These are phyloP conservation scores for Paecilomyces fulvus DNA, from an alignment of 2,329 filamentous ascomycete species.

Conservation along the genomic window DNA sequence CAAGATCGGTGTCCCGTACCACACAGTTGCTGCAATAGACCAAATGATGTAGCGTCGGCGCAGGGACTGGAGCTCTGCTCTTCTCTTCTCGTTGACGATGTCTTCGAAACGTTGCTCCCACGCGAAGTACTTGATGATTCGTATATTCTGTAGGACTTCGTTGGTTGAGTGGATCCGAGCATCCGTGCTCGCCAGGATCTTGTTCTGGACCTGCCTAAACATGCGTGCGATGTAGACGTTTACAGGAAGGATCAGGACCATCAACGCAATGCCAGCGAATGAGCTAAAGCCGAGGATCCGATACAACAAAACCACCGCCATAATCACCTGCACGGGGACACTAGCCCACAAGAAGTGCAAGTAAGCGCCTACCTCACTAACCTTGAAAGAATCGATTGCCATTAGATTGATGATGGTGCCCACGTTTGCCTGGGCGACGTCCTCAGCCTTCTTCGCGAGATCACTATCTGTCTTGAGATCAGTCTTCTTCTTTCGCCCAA, in stretches of 20 bases:
- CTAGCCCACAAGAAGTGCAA: conserved; percentile 91
- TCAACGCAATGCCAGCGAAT: conserved; percentile 84
- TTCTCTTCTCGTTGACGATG: conserved; percentile 82
- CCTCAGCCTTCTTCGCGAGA: conserved; percentile 13
- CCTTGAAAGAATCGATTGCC: conserved; percentile 99
- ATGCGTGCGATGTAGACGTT: conserved; percentile 83
- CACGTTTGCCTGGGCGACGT: conserved; percentile 73
- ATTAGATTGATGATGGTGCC: conserved; percentile 99
- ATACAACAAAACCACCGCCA: conserved; percentile 77
- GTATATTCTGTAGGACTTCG: conserved; percentile 92
- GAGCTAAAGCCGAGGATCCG: conserved; percentile 86
- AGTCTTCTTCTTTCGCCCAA: conserved; percentile 48
- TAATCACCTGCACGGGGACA: conserved; percentile 76
- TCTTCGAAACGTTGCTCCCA: conserved; percentile 90
- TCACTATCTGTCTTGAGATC: conserved; percentile 14
- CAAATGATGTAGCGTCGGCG: conserved; percentile 81
- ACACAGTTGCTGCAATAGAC: conserved; percentile 84
- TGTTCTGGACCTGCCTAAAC: conserved; percentile 80
- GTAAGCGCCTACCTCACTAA: conserved; percentile 89
- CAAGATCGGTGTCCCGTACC: conserved; percentile 89
- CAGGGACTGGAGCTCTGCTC: conserved; percentile 66
- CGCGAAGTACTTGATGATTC: conserved; percentile 98
- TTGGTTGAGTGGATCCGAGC: conserved; percentile 95
- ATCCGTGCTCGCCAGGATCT: conserved; percentile 86
- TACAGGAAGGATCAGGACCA: conserved; percentile 78